Evolutionary conservation across 345 rosid genomes (phyloP), one percentile per base, ranked within the genome.

Genomic region (Erucastrum elatum): DNA sequence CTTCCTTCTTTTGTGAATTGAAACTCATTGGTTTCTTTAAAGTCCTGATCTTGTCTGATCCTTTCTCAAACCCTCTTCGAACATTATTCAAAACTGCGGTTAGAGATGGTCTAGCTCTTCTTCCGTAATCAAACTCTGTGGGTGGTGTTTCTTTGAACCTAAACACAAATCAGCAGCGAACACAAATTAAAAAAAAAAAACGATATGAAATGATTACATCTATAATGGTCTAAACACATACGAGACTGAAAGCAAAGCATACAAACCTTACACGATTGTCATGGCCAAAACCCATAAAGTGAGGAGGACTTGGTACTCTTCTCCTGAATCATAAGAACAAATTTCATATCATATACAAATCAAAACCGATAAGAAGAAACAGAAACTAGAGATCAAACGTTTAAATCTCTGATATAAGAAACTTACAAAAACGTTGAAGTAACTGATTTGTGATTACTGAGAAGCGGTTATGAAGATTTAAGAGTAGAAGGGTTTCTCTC

Each of bases 121-220:
- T 64, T 15, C 53, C 66, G 39, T 49, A 71, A 11, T 84, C 88
- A 79, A 59, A 59, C 41, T 73, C 82, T 37, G 3, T 7, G 1
- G 81, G 44, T 8, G 60, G 72, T 44, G 89, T 78, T 35, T 71
- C 91, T 55, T 71, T 61, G 72, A 86, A 90, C 87, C 90, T 90
- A 86, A 64, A 75, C 8, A 35, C 30, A 74, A 75, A 21, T 21
- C 21, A 21, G 21, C 21, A 21, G 21, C 21, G 1, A 21, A 21
- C 21, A 21, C 21, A 21, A 21, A 21, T 21, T 21, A 21, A 21
- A 21, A 21, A 21, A n/a, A n/a, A n/a, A 21, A 21, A 21, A 21
- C 21, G 21, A 21, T 21, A 1, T 21, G 21, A 21, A 21, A 21
- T 21, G 21, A 21, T 21, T 21, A 21, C 21, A 21, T 21, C 21